Evolutionary conservation across 192 early-diverging fungal genomes (phyloP), one percentile per base, ranked within the genome.

Genomic region (Tieghemiomyces parasiticus): DNA sequence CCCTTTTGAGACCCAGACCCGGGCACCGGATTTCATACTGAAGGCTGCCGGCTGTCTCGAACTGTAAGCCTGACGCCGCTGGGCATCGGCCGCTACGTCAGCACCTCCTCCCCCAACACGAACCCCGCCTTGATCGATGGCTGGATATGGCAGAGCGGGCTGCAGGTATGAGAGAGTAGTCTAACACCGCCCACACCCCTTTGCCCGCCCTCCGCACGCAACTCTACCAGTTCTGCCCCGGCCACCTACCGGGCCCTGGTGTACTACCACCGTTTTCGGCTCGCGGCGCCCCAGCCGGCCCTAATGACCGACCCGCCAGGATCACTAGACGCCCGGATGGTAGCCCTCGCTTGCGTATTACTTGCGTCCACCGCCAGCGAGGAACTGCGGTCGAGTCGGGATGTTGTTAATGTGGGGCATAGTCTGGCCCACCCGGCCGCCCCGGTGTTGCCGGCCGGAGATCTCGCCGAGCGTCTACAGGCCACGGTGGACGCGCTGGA

Each of bases 261-360:
- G 4, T 58, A 58, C 26, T 48, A 24, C 20, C 47, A 48, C 47
- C 47, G 47, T n/a, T 48, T 13, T n/a, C 47, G 22, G 47, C 47
- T 6, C 22, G 22, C 20, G 19, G 13, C 22, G 24, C 8, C 8
- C 38, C 16, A 44, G 16, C 38, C 38, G 38, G 16, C 38, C 8
- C 38, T 16, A 44, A 44, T 16, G 9, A 6, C 38, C 8, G 9
- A 44, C 38, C 38, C 16, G 47, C n/a, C 47, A 4, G 22, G 9
- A 14, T 22, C 22, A 6, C 22, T 48, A n/a, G 47, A 48, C 47
- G 22, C 6, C 20, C 47, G n/a, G 4, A 48, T 48, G 47, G 19
- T 48, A n/a, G 22, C 22, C 22, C 47, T 48, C 9, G 47, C 13
- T 6, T 48, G 47, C 47, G n/a, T 48, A 4, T 24, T 48, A 48